Percentiles rank a stretch among this genome's conserved stretches.
Evolutionary conservation across 1,139 yeast genomes (phyloP).

Genomic region (Eremothecium gossypii): DNA sequence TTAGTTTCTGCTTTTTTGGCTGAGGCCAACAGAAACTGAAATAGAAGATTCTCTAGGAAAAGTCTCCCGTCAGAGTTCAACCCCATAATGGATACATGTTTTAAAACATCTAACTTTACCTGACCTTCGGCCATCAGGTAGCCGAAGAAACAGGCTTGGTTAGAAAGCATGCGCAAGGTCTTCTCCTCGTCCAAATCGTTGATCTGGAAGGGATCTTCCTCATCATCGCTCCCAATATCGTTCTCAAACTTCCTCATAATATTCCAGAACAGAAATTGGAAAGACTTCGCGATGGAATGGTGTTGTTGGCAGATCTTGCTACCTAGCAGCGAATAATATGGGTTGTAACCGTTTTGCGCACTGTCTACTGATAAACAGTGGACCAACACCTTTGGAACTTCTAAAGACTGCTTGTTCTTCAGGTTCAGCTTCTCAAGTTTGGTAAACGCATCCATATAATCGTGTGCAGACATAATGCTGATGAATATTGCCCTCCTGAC

Average conservation of each 20-base stretch:
- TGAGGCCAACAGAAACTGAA: slow-evolving; percentile 53
- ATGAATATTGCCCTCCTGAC: slow-evolving; percentile 87
- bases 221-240: slow-evolving; percentile 34
- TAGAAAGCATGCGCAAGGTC: slow-evolving; percentile 47
- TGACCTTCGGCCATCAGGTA: slow-evolving; percentile 62
- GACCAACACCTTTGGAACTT: slow-evolving; percentile 72
- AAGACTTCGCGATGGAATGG: slow-evolving; percentile 62
- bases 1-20: slow-evolving; percentile 59
- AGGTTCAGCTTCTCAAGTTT: slow-evolving; percentile 71
- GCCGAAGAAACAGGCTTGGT: slow-evolving; percentile 76
- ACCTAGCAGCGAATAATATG: slow-evolving; percentile 80
- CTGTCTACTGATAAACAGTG: slow-evolving; percentile 79
- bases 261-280: slow-evolving; percentile 90
- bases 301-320: slow-evolving; percentile 60
- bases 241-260: slow-evolving; percentile 64
- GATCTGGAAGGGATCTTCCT: slow-evolving; percentile 25
- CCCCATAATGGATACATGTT: slow-evolving; percentile 67
- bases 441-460: slow-evolving; percentile 77
- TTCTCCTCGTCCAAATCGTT: slow-evolving; percentile 39
- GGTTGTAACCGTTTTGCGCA: slow-evolving; percentile 57
- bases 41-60: slow-evolving; percentile 65
- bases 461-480: slow-evolving; percentile 91
- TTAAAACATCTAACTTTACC: slow-evolving; percentile 61
- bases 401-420: slow-evolving; percentile 76
- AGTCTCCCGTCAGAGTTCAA: slow-evolving; percentile 56